Conservation (phyloP, 2,329 filamentous ascomycete species). For the Pestalotiopsis sp. region DNA sequence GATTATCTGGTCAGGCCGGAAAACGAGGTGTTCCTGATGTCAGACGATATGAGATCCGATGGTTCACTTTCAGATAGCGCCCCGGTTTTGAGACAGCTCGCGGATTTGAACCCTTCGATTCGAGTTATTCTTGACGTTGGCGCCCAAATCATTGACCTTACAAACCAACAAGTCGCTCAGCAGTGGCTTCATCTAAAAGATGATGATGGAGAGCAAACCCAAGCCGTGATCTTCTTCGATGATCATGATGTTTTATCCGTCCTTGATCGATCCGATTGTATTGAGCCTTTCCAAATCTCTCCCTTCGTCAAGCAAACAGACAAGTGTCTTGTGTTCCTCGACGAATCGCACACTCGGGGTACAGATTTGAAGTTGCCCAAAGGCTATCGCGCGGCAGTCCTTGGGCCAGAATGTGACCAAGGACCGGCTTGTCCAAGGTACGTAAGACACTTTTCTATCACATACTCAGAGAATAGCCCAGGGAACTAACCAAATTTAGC, state of each 20-base stretch:
- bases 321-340: conserved; percentile 66
- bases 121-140: conserved; percentile 70
- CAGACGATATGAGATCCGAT: no score
- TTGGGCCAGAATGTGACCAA: conserved; percentile 67
- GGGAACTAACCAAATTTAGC: conserved; percentile 37
- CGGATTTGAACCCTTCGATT: neutral
- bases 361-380: conserved; percentile 66
- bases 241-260: conserved; percentile 56
- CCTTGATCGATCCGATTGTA: conserved; percentile 45
- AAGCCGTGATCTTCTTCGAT: conserved; percentile 61
- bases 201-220: conserved; percentile 8
- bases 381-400: conserved; percentile 65
- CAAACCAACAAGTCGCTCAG: conserved; percentile 55
- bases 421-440: conserved; percentile 69
- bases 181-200: conserved; percentile 49
- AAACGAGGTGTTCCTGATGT: conserved; percentile 50
- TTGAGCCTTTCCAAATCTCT: conserved; percentile 57
- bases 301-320: conserved; percentile 58
- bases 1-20: conserved; percentile 56
- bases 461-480: neutral
- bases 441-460: conserved; percentile 14
- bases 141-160: conserved; percentile 67
- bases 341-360: conserved; percentile 71
- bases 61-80: conserved; percentile 7
- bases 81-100: neutral